Evolutionary conservation across 371 early-diverging fungal genomes (phyloP), one percentile per base, ranked within the genome.

Genomic region (Cladochytrium tenue): DNA sequence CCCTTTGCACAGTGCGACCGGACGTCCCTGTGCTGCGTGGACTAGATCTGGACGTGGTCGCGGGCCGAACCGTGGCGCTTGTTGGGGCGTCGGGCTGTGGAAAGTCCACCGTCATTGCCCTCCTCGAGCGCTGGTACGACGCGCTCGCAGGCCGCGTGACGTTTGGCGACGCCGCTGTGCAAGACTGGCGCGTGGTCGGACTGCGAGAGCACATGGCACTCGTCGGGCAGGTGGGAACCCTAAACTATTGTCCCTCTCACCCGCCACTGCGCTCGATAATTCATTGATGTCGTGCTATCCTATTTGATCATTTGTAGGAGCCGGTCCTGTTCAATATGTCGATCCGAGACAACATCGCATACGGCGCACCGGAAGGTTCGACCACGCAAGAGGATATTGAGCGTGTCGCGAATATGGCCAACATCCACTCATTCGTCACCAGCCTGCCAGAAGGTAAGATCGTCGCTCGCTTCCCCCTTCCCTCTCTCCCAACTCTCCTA

Each of bases 61-160:
- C 85, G 0, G 86, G 87, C 2, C 67, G 79, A 34, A 88, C 85
- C 17, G 80, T 82, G 13, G 88, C 87, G 1, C 70, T 87, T 2
- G 85, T 87, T 17, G 88, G 88, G 26, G 60, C 73, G 15, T 75
- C 75, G 10, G 95, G 95, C 15, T 92, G 92, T 66, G 95, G 96
- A 50, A 94, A 94, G 75, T 88, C 88, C 13, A 94, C 95, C 0
- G 85, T 88, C 0, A 88, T 95, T 68, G 91, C 88, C n/a, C 35
- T 72, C 56, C 7, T 71, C 25, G 89, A 93, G 53, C 71, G 81
- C 3, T 77, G 74, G 75, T 95, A 95, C 70, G 93, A 95, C 70
- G 87, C 85, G 5, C 57, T 63, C n/a, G 72, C 76, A 10, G 93
- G 93, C 31, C 53, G 67, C 1, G 87, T 89, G 23, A 69, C 69